Evolutionary conservation across 73 alveolate genomes (phyloP).

Genomic region (Paramecium bursaria): DNA sequence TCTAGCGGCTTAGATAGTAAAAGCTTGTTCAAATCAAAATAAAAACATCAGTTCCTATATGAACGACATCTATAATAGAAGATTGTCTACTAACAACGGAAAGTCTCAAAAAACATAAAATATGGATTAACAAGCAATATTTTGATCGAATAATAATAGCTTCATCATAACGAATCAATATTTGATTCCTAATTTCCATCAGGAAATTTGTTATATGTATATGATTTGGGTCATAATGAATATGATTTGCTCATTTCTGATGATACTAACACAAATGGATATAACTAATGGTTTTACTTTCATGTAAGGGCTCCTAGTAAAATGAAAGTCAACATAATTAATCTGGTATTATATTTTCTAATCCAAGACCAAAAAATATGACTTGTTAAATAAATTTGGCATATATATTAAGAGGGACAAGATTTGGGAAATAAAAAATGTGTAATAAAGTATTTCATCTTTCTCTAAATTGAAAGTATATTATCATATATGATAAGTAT

Average conservation of each 20-base stretch:
- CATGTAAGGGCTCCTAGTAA: slow-evolving; percentile 64
- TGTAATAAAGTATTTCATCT: not conserved
- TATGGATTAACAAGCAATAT: too few species aligned
- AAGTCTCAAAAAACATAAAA: too few species aligned
- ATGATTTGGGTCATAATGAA: slow-evolving; percentile 67
- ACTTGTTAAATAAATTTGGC: not conserved
- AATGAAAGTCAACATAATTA: slow-evolving; percentile 82
- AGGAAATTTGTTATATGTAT: slow-evolving; percentile 75
- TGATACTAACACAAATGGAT: slow-evolving; percentile 78
- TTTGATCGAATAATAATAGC: too few species aligned
- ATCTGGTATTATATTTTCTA: slow-evolving; percentile 60
- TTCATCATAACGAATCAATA: slow-evolving; percentile 69
- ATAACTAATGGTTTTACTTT: slow-evolving; percentile 82
- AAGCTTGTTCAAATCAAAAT: too few species aligned
- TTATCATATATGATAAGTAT: not conserved
- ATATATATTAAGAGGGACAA: not conserved
- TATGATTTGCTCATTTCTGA: slow-evolving; percentile 77
- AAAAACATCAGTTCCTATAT: too few species aligned
- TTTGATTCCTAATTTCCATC: slow-evolving; percentile 79
- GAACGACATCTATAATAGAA: too few species aligned
- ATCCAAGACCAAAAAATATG: not conserved
- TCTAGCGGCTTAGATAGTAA: too few species aligned
- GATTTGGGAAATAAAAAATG: not conserved
- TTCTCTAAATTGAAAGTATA: not conserved
- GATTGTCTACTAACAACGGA: too few species aligned